Evolutionary conservation across 1,284 basidiomycete species (phyloP).

Genomic region (Cryptococcus amylolentus): DNA sequence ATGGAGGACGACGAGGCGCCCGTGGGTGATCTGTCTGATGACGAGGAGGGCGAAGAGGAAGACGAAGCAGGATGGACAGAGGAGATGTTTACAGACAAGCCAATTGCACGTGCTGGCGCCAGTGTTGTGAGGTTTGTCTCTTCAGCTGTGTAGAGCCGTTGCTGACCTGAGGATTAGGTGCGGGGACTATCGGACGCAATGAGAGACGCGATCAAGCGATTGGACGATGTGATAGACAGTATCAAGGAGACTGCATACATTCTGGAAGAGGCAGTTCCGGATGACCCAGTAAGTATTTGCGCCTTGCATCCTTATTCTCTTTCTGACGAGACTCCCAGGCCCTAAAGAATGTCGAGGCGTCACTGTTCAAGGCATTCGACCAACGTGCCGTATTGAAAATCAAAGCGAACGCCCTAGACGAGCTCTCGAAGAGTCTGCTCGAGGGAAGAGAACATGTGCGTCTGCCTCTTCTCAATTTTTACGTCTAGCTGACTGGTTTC

Average conservation of each 20-base stretch:
- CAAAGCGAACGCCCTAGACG: conserved; percentile 53
- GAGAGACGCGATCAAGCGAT: conserved; percentile 9
- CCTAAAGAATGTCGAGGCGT: conserved; percentile 17
- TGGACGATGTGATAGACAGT: conserved; percentile 19
- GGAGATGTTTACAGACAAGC: conserved; percentile 22
- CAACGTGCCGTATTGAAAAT: conserved; percentile 16
- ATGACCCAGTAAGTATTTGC: conserved; percentile 24
- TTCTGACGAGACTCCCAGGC: conserved; percentile 10
- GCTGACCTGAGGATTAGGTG: conserved; percentile 8
- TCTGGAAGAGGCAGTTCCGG: conserved; percentile 26
- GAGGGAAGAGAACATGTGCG: conserved; percentile 52
- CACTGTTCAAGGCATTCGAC: conserved; percentile 17
- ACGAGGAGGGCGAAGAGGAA: conserved; percentile 13
- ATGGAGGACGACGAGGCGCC: neutral
- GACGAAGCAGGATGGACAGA: conserved; percentile 26
- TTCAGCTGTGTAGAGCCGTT: neutral
- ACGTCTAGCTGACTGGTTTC: neutral
- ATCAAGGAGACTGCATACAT: conserved; percentile 21
- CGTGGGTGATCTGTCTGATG: neutral
- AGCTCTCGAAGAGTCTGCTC: conserved; percentile 58
- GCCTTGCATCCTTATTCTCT: too few species aligned
- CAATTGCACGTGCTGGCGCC: conserved; percentile 3
- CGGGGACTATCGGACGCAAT: conserved; percentile 14
- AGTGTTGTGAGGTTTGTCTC: neutral
- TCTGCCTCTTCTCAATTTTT: conserved; percentile 55